A percentile compares a stretch with the other conserved stretches of the same genome.
Conservation (phyloP, 495 filamentous ascomycete genomes). For the Penicillium salamii region DNA sequence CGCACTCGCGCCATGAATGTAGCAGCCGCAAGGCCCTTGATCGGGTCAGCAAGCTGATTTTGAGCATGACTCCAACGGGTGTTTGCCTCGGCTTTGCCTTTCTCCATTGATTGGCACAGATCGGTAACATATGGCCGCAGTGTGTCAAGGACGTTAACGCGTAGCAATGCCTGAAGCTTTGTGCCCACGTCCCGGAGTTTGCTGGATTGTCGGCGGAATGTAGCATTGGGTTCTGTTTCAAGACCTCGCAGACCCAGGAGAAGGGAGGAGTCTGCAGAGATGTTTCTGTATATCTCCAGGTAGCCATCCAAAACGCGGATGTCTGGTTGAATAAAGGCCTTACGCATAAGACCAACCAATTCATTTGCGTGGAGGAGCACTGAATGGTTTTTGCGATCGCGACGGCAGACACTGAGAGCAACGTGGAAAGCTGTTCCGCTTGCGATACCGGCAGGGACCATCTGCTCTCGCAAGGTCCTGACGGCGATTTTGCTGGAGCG, state of each 20-base stretch:
- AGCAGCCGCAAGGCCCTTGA: constrained; percentile 17
- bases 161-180: constrained; percentile 27
- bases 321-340: constrained; percentile 32
- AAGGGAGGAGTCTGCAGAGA: constrained; percentile 27
- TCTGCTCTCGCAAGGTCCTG: constrained; percentile 49
- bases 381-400: constrained; percentile 68
- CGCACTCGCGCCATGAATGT: constrained; percentile 26
- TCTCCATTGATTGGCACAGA: constrained; percentile 29
- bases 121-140: constrained; percentile 29
- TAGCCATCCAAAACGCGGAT: constrained; percentile 32
- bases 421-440: constrained; percentile 61
- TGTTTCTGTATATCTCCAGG: constrained; percentile 18
- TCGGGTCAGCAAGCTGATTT: not conserved
- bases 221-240: constrained; percentile 15
- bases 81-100: not conserved
- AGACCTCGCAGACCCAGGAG: constrained; percentile 32
- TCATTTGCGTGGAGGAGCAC: constrained; percentile 54
- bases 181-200: constrained; percentile 22
- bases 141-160: constrained; percentile 15
- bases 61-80: constrained; percentile 10
- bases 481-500: constrained; percentile 57
- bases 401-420: constrained; percentile 63
- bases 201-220: too few relatives aligned
- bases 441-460: constrained; percentile 33
- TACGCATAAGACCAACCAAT: constrained; percentile 56